These are phyloP conservation scores for Erysiphe pulchra DNA, from an alignment of 2,329 filamentous ascomycete species.

Conservation along the genomic window DNA sequence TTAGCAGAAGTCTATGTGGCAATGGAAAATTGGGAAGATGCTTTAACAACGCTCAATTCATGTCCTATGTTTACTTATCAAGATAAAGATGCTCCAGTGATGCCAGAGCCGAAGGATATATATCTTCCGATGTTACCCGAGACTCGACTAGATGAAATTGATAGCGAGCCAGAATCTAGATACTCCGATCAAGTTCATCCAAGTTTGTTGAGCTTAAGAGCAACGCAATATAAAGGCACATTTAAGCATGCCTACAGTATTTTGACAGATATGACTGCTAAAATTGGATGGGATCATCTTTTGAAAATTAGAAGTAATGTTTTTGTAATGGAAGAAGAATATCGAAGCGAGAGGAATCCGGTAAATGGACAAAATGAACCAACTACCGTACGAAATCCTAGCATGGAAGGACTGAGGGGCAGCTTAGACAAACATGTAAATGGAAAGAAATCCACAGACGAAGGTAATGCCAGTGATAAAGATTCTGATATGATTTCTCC, in stretches of 20 bases:
- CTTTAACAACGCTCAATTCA: slow-evolving; percentile 82
- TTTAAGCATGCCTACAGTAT: slow-evolving; percentile 89
- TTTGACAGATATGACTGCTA: slow-evolving; percentile 81
- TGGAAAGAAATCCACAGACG: slow-evolving; percentile 14
- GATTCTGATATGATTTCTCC: slow-evolving; percentile 11
- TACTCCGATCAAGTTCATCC: slow-evolving; percentile 71
- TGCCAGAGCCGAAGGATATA: slow-evolving; percentile 79
- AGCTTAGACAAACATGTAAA: slow-evolving; percentile 32
- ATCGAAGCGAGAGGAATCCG: slow-evolving; percentile 63
- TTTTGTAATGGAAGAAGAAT: slow-evolving; percentile 99
- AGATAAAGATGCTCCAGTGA: slow-evolving; percentile 83
- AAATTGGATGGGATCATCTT: slow-evolving; percentile 94
- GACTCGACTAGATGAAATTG: slow-evolving; percentile 82
- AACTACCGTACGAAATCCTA: slow-evolving; percentile 38
- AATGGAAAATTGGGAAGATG: slow-evolving; percentile 90
- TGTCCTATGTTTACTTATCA: slow-evolving; percentile 99
- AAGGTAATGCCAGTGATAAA: slow-evolving; percentile 4
- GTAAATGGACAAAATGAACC: slow-evolving; percentile 18
- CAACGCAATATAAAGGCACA: slow-evolving; percentile 76
- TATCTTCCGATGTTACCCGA: slow-evolving; percentile 69
- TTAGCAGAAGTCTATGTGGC: slow-evolving; percentile 82
- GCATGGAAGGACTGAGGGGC: slow-evolving; percentile 51
- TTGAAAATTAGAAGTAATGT: slow-evolving; percentile 87
- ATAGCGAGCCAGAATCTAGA: slow-evolving; percentile 63
- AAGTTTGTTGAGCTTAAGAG: slow-evolving; percentile 62